phyloP scores from a whole-genome alignment of 2,329 filamentous ascomycete species.

The Fusarium papillatum region DNA sequence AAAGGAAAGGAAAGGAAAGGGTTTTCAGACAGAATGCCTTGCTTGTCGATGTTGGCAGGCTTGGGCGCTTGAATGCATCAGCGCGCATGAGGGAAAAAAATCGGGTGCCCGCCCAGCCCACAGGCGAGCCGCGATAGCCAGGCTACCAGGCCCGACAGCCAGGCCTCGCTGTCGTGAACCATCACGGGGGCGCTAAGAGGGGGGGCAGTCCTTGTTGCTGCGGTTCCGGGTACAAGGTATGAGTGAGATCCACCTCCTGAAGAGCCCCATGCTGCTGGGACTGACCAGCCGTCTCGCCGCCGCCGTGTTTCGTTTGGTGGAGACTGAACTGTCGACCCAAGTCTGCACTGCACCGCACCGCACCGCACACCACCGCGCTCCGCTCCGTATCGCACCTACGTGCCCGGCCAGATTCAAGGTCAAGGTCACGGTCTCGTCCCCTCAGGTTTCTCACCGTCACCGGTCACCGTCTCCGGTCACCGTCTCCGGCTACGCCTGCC shows the following conservation, averaged over 20 bases:
- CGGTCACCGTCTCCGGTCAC: conserved; percentile 33
- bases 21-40: conserved; percentile 16
- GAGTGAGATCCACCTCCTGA: conserved; percentile 35
- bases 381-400: conserved; percentile 40
- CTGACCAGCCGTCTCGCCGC: conserved; percentile 29
- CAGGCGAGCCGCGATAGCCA: conserved; percentile 46
- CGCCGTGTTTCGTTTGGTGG: conserved; percentile 13
- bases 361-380: conserved; percentile 39
- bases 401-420: conserved; percentile 38
- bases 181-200: conserved; percentile 36
- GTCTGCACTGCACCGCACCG: conserved; percentile 26
- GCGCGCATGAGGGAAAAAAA: conserved; percentile 27
- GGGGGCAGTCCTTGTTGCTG: conserved; percentile 26
- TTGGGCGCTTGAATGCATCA: conserved; percentile 25
- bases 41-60: conserved; percentile 12
- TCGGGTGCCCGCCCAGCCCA: conserved; percentile 32
- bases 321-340: conserved; percentile 13
- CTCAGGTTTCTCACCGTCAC: conserved; percentile 33
- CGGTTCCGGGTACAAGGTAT: conserved; percentile 31
- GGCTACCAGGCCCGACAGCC: conserved; percentile 14
- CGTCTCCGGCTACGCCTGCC: conserved; percentile 24
- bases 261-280: conserved; percentile 42
- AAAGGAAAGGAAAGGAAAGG: no score
- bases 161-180: conserved; percentile 37
- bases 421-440: conserved; percentile 27